A percentile compares a stretch with the other conserved stretches of the same genome.
Conservation (phyloP, 345 rosid species). For the Gossypium turneri region DNA sequence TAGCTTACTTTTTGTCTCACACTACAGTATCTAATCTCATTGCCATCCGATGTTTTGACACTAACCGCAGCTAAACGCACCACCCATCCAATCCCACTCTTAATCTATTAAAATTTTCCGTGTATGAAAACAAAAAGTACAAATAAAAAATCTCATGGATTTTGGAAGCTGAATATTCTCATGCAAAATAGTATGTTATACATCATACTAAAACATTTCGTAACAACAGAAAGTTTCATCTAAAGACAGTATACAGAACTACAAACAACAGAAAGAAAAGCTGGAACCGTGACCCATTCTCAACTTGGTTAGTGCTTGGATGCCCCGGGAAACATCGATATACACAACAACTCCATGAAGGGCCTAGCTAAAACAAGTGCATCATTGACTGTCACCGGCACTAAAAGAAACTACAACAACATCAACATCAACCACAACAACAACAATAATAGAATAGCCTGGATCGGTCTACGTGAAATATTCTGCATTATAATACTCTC, state of each 20-base stretch:
- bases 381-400: conserved; percentile 4
- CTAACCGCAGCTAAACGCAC: too few species aligned
- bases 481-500: background rate
- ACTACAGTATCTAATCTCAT: too few species aligned
- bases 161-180: background rate
- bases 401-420: background rate
- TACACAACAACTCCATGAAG: conserved; percentile 15
- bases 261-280: background rate
- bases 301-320: conserved; percentile 8
- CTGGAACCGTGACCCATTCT: background rate
- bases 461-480: conserved; percentile 5
- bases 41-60: too few species aligned
- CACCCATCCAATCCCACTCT: too few species aligned
- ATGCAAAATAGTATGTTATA: background rate
- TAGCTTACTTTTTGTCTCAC: too few species aligned
- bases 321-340: conserved; percentile 11
- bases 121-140: too few species aligned
- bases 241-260: background rate
- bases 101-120: too few species aligned
- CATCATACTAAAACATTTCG: background rate
- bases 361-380: conserved; percentile 21
- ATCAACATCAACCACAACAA: conserved; percentile 9
- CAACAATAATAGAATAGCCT: background rate
- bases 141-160: too few species aligned
- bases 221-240: background rate